A percentile compares a stretch with the other conserved stretches of the same genome.
Evolutionary conservation across 306 rosid species (phyloP).

Genomic region (Mimosa pudica): DNA sequence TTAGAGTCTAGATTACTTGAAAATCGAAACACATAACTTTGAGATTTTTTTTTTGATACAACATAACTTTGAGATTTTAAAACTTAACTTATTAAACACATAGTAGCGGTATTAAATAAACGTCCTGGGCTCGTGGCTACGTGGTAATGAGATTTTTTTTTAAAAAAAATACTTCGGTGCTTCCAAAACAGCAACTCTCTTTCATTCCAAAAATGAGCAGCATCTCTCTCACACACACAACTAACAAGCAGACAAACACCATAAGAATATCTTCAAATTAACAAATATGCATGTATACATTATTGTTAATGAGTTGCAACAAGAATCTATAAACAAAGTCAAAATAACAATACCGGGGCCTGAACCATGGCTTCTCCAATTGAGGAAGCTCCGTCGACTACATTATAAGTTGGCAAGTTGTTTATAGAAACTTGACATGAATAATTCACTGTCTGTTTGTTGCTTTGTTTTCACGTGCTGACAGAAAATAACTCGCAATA

Average conservation of each 20-base stretch:
- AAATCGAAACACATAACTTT: too few species aligned
- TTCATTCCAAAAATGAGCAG: too few species aligned
- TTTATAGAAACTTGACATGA: conserved; percentile 1
- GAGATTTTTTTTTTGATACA: too few species aligned
- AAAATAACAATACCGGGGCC: not conserved
- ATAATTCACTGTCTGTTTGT: not conserved
- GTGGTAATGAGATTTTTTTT: too few species aligned
- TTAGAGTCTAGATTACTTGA: too few species aligned
- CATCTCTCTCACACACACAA: too few species aligned
- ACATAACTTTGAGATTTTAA: too few species aligned
- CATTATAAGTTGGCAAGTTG: conserved; percentile 2
- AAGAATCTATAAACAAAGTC: not conserved
- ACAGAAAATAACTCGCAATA: not conserved
- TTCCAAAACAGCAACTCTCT: not conserved
- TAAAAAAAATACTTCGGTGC: not conserved
- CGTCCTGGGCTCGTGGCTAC: too few species aligned
- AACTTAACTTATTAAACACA: too few species aligned
- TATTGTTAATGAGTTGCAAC: not conserved
- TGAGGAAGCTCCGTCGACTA: conserved; percentile 3
- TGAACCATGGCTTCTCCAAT: conserved; percentile 5
- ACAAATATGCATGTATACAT: not conserved
- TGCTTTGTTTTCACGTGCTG: not conserved
- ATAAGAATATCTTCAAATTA: not conserved
- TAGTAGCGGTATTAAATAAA: too few species aligned
- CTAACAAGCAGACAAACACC: not conserved